These are phyloP conservation scores for Coffea humblotiana DNA, from an alignment of 305 asterid genomes.

Conservation along the genomic window DNA sequence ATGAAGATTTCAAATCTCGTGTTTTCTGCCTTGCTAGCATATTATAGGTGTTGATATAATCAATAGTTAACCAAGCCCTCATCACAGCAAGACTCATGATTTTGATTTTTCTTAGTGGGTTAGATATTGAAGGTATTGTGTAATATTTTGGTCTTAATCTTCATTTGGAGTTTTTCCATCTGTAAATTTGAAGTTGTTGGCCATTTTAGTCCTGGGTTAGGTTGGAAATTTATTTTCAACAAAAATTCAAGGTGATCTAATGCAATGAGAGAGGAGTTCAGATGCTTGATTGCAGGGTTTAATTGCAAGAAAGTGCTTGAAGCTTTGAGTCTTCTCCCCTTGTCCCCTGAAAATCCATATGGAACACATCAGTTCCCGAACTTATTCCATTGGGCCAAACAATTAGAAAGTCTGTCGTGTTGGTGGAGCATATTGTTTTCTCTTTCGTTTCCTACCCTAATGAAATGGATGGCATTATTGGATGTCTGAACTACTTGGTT, in stretches of 20 bases:
- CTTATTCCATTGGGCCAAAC: neutral
- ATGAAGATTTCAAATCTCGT: too few species aligned
- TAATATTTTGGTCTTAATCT: neutral
- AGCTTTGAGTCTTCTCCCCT: neutral
- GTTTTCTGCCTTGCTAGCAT: too few species aligned
- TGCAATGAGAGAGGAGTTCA: neutral
- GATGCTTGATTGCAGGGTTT: neutral
- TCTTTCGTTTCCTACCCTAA: neutral
- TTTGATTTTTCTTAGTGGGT: neutral
- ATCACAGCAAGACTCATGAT: neutral
- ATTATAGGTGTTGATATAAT: neutral
- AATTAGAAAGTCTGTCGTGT: neutral
- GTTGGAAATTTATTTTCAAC: neutral
- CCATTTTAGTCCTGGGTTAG: neutral
- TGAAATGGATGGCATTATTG: neutral
- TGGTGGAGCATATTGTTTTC: neutral
- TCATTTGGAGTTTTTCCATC: neutral
- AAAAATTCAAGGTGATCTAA: neutral
- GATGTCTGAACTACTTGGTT: neutral
- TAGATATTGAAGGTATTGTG: neutral
- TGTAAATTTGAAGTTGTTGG: neutral
- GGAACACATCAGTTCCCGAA: neutral
- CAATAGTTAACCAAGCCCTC: neutral
- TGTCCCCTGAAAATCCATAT: neutral
- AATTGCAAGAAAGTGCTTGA: neutral